phyloP scores from a whole-genome alignment of 2,329 filamentous ascomycete genomes.

The Raffaelea deltoideospora region DNA sequence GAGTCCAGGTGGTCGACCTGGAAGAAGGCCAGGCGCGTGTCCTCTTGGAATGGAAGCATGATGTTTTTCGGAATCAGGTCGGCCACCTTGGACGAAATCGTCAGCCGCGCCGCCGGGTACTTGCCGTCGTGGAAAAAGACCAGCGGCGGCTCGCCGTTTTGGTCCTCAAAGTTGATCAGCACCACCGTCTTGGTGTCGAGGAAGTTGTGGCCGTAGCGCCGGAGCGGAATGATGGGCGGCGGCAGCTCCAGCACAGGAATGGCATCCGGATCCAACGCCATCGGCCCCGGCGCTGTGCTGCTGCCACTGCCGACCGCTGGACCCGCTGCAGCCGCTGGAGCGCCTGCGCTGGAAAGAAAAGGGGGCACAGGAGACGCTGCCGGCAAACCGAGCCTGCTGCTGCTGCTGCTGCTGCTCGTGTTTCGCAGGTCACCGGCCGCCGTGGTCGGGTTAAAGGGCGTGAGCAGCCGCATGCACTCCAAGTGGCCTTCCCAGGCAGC shows the following conservation, averaged over 20 bases:
- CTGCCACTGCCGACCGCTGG: constrained; percentile 14
- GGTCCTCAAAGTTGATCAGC: constrained; percentile 78
- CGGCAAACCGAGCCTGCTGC: constrained; percentile 20
- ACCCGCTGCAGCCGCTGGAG: too few species aligned
- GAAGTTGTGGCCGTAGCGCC: constrained; percentile 96
- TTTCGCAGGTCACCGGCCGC: too few species aligned
- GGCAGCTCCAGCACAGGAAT: constrained; percentile 87
- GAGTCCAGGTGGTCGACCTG: constrained; percentile 87
- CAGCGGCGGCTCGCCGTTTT: constrained; percentile 58
- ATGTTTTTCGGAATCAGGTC: constrained; percentile 95
- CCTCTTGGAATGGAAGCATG: constrained; percentile 88
- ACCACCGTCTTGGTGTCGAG: constrained; percentile 94
- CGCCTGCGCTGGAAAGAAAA: too few species aligned
- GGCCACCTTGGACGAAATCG: constrained; percentile 90
- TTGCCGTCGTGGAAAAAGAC: constrained; percentile 96
- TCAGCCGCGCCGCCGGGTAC: constrained; percentile 85
- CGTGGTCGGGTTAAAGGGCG: constrained; percentile 45
- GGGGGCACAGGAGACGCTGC: too few species aligned
- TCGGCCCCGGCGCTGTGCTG: constrained; percentile 38
- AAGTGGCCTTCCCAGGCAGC: constrained; percentile 95
- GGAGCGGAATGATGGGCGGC: constrained; percentile 86
- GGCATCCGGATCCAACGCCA: constrained; percentile 65
- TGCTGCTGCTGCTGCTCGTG: constrained; percentile 12
- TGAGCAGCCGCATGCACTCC: constrained; percentile 82
- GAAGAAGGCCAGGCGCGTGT: constrained; percentile 84